phyloP scores from a whole-genome alignment of 805 yeast genomes.

The Yarrowia sp. region DNA sequence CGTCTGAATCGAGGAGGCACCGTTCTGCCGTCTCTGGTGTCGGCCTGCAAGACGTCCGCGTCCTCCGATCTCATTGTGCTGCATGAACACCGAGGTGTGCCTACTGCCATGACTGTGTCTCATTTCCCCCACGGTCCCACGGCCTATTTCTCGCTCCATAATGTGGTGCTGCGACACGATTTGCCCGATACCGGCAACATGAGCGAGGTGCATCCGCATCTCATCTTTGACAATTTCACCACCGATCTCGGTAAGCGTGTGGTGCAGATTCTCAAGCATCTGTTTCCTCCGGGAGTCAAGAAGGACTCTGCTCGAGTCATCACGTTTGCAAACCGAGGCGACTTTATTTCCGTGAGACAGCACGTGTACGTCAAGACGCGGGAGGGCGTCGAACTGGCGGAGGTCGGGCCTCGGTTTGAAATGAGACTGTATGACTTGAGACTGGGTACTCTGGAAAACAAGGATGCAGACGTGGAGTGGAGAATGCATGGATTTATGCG shows the following conservation, averaged over 20 bases:
- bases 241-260: constrained; percentile 84
- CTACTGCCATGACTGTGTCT: constrained; percentile 87
- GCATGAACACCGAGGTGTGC: constrained; percentile 98
- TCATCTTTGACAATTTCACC: constrained; percentile 88
- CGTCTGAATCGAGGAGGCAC: constrained; percentile 94
- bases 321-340: constrained; percentile 88
- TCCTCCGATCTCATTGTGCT: constrained; percentile 83
- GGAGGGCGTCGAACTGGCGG: constrained; percentile 89
- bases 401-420: constrained; percentile 98
- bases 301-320: constrained; percentile 89
- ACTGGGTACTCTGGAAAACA: constrained; percentile 90
- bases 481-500: constrained; percentile 89
- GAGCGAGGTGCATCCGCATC: constrained; percentile 91
- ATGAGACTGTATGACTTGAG: constrained; percentile 89
- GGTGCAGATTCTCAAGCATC: constrained; percentile 77
- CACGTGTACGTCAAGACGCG: constrained; percentile 91
- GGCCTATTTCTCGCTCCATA: constrained; percentile 90
- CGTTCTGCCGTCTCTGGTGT: constrained; percentile 80
- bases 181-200: constrained; percentile 83
- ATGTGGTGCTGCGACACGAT: constrained; percentile 94
- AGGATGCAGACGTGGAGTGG: constrained; percentile 99
- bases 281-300: constrained; percentile 97
- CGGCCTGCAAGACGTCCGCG: constrained; percentile 80
- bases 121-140: constrained; percentile 99
- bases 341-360: constrained; percentile 92